Percentiles rank a stretch among this genome's conserved stretches.
Evolutionary conservation across 805 yeast species (phyloP).

Genomic region (Zygosaccharomyces lentus): DNA sequence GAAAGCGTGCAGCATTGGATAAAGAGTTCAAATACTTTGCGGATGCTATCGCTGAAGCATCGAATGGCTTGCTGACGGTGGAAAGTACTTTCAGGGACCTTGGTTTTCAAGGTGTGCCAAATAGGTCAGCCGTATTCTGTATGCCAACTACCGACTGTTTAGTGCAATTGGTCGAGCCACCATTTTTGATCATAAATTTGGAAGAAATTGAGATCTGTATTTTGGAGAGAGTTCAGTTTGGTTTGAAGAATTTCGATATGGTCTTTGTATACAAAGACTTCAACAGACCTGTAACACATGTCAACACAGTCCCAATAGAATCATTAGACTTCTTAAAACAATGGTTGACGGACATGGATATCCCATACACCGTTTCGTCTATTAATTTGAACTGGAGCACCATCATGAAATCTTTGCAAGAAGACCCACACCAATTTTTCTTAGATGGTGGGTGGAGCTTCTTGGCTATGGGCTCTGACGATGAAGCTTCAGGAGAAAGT

Average conservation of each 20-base stretch:
- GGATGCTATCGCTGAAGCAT: conserved; percentile 84
- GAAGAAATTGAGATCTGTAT: conserved; percentile 93
- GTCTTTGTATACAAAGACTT: conserved; percentile 97
- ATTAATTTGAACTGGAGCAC: conserved; percentile 94
- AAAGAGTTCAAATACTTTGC: conserved; percentile 87
- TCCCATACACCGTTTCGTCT: conserved; percentile 91
- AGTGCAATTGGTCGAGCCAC: conserved; percentile 90
- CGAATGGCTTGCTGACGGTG: conserved; percentile 76
- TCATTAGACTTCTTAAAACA: conserved; percentile 86
- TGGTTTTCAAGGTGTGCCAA: conserved; percentile 97
- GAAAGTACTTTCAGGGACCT: conserved; percentile 94
- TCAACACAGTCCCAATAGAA: conserved; percentile 93
- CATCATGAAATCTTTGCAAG: conserved; percentile 87
- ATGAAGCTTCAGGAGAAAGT: conserved; percentile 61
- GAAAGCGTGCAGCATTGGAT: conserved; percentile 84
- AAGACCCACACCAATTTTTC: conserved; percentile 93
- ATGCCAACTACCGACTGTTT: conserved; percentile 97
- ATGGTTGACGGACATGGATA: conserved; percentile 97
- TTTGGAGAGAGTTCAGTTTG: conserved; percentile 95
- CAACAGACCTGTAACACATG: conserved; percentile 78
- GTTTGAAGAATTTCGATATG: conserved; percentile 90
- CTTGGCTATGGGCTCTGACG: conserved; percentile 83
- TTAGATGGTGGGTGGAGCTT: conserved; percentile 95
- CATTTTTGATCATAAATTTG: conserved; percentile 85
- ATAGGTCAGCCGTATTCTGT: conserved; percentile 87